Evolutionary conservation across 176 grass and related monocot species (phyloP), one percentile per base, ranked within the genome.

Genomic region (Melocanna baccifera): DNA sequence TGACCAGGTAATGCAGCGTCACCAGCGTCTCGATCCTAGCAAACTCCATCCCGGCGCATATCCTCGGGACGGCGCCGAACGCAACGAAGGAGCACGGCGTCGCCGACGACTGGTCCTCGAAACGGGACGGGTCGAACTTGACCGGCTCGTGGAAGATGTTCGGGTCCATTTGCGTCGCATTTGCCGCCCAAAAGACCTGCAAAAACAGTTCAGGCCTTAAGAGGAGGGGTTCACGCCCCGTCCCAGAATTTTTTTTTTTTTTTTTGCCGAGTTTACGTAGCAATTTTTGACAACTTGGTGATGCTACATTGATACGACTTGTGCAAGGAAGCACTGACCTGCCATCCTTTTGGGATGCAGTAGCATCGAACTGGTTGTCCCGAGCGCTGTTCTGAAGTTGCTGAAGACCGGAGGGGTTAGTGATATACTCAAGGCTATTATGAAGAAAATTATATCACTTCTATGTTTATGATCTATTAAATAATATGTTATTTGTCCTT

Each of bases 1-100:
- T 83, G 7, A 86, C 74, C 0, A 90, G 47, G 50, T 90, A 73
- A 14, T 88, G 82, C 82, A 86, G 86, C 12, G 57, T 86, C 26
- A 90, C 74, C 26, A 86, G 56, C 62, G 74, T 90, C 72, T 93
- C 91, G n/a, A 90, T 85, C 88, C 76, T 88, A 10, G 85, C 86
- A 62, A 90, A 86, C 78, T 88, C 85, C 50, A 70, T 88, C 2
- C 88, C 86, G 1, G 76, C 71, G 68, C 88, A 93, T 19, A 90
- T 74, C 78, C 91, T 81, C 4, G 66, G 81, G 1, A 86, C 88
- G 19, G 43, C 88, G 7, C 83, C 91, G 43, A 93, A 90, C 48
- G 88, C 86, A 3, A 93, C 86, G 36, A 86, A 93, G 28, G 73
- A 88, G 75, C 20, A 83, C 10, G 81, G 85, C 6, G 87, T 84